Percentiles rank a stretch among this genome's conserved stretches.
phyloP scores from a whole-genome alignment of 169 alveolate species.

The Plasmodium gaboni region DNA sequence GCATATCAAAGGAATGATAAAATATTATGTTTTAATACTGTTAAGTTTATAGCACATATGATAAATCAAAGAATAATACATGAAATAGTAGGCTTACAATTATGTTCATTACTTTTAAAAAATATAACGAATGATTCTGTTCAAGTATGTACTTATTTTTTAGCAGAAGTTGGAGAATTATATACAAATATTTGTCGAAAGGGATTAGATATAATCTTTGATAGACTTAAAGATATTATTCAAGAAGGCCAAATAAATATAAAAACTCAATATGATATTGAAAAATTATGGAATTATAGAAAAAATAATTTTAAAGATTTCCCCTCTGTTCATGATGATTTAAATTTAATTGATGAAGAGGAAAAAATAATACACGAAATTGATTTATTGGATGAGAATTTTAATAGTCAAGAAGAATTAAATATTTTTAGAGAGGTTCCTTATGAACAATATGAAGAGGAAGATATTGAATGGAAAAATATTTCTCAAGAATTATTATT shows the following conservation, averaged over 20 bases:
- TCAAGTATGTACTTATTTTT: constrained; percentile 94
- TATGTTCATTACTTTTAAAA: constrained; percentile 94
- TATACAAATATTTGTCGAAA: constrained; percentile 93
- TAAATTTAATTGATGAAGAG: constrained; percentile 97
- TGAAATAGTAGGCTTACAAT: constrained; percentile 95
- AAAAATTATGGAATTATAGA: constrained; percentile 94
- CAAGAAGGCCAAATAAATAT: constrained; percentile 96
- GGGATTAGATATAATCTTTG: constrained; percentile 96
- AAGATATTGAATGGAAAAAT: constrained; percentile 94
- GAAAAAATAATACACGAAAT: constrained; percentile 98
- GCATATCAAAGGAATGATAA: constrained; percentile 95
- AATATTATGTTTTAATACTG: constrained; percentile 94
- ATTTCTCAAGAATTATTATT: constrained; percentile 93
- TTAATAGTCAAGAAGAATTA: constrained; percentile 94
- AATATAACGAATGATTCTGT: constrained; percentile 98
- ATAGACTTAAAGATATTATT: constrained; percentile 95
- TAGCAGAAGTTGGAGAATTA: constrained; percentile 96
- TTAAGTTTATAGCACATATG: constrained; percentile 97
- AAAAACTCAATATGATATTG: constrained; percentile 97
- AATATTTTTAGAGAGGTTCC: constrained; percentile 94
- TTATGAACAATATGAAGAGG: constrained; percentile 91
- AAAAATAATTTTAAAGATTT: constrained; percentile 92
- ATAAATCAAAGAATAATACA: constrained; percentile 92
- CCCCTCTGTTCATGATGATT: constrained; percentile 92
- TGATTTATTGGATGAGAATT: constrained; percentile 92